Evolutionary conservation across 2,329 filamentous ascomycete species (phyloP).

Genomic region (Dryadomyces quercivorus): DNA sequence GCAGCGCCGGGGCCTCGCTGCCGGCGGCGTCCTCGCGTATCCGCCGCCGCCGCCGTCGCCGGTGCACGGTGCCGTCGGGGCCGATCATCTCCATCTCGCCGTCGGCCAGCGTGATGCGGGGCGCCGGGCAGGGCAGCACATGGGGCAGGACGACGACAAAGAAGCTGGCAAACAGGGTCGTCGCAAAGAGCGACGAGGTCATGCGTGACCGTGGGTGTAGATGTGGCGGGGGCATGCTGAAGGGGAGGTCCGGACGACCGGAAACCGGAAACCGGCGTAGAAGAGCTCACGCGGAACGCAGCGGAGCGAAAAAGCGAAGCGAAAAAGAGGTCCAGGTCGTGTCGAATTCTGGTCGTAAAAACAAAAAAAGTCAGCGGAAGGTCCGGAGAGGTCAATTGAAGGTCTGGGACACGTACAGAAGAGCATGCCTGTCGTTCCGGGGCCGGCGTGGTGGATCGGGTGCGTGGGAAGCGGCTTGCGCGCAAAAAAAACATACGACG

Average conservation of each 20-base stretch:
- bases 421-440: background rate
- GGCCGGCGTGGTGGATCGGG: background rate
- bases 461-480: background rate
- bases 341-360: background rate
- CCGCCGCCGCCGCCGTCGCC: constrained; percentile 25
- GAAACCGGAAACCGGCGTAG: no score
- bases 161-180: constrained; percentile 82
- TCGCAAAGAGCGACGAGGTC: constrained; percentile 88
- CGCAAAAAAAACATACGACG: constrained; percentile 1
- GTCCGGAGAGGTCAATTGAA: background rate
- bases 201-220: constrained; percentile 88
- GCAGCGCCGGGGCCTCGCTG: background rate
- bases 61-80: constrained; percentile 23
- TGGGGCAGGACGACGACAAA: constrained; percentile 87
- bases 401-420: background rate
- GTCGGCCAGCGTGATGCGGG: constrained; percentile 63
- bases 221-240: constrained; percentile 66
- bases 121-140: constrained; percentile 79
- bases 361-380: background rate
- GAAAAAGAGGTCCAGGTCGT: background rate
- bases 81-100: constrained; percentile 36
- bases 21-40: background rate
- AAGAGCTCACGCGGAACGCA: background rate
- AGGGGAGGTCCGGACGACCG: no score
- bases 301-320: background rate